These are phyloP conservation scores for Pseudogymnoascus sp. DNA, from an alignment of 2,329 filamentous ascomycete genomes.

Conservation along the genomic window DNA sequence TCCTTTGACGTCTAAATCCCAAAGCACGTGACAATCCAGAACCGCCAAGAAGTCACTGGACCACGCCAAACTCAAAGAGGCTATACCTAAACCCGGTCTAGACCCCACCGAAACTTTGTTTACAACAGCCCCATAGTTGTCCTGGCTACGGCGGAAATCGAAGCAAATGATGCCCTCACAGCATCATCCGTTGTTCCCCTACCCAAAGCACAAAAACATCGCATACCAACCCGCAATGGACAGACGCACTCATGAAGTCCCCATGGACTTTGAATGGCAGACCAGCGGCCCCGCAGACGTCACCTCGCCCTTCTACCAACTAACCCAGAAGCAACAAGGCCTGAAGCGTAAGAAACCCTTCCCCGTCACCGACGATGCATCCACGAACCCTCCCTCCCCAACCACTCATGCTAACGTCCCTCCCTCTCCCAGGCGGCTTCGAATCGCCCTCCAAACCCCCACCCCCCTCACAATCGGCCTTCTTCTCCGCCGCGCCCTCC, in stretches of 20 bases:
- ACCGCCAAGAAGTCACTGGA: constrained; percentile 10
- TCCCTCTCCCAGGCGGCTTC: constrained; percentile 23
- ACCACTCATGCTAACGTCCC: constrained; percentile 16
- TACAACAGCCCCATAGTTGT: constrained; percentile 9
- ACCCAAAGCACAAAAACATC: background rate
- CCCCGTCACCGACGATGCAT: background rate
- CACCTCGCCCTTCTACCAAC: constrained; percentile 55
- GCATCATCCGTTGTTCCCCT: constrained; percentile 5
- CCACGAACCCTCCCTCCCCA: background rate
- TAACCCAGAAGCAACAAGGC: constrained; percentile 30
- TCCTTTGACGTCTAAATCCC: background rate
- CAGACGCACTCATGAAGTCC: constrained; percentile 51
- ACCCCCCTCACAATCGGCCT: constrained; percentile 29
- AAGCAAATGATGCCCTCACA: background rate
- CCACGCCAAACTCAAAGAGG: constrained; percentile 8
- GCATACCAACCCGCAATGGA: constrained; percentile 39
- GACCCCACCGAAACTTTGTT: constrained; percentile 11
- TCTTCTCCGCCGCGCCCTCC: constrained; percentile 43
- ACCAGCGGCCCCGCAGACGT: constrained; percentile 50
- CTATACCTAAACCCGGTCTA: background rate
- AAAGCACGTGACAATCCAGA: background rate
- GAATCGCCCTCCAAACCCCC: constrained; percentile 38
- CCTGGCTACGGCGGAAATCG: constrained; percentile 7
- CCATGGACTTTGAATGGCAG: constrained; percentile 64
- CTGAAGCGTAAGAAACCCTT: constrained; percentile 23